Conservation (phyloP, 2,329 filamentous ascomycete species). For the Metarhizium rileyi region DNA sequence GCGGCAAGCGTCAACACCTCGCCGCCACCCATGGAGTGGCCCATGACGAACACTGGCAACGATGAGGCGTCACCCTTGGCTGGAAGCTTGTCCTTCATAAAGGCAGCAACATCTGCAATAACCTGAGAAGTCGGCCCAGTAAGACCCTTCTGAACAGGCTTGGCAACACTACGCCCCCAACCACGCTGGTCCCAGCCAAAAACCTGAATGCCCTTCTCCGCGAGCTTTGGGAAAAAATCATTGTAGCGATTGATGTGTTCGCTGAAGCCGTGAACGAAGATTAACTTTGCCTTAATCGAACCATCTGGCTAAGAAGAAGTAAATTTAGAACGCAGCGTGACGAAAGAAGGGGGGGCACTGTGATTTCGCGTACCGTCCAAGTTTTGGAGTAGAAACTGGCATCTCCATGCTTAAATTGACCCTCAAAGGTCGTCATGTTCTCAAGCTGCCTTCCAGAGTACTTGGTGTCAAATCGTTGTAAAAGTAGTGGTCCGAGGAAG, state of each 20-base stretch:
- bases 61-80: constrained; percentile 18
- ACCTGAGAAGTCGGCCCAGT: constrained; percentile 67
- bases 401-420: constrained; percentile 36
- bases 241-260: constrained; percentile 76
- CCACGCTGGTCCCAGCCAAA: constrained; percentile 78
- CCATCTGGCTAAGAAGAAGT: constrained; percentile 39
- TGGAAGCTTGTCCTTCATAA: constrained; percentile 53
- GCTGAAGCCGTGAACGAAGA: constrained; percentile 84
- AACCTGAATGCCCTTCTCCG: constrained; percentile 62
- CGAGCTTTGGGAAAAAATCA: constrained; percentile 61
- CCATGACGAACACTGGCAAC: constrained; percentile 70
- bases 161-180: constrained; percentile 67
- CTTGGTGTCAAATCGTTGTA: not conserved
- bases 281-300: constrained; percentile 56
- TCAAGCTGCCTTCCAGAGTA: not conserved
- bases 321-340: not conserved
- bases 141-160: constrained; percentile 53
- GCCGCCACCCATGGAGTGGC: constrained; percentile 85
- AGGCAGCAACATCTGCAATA: constrained; percentile 67
- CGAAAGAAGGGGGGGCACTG: not conserved
- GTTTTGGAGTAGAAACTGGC: constrained; percentile 45
- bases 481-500: not conserved
- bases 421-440: constrained; percentile 36
- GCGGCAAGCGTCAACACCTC: constrained; percentile 56
- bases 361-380: constrained; percentile 39